A percentile compares a stretch with the other conserved stretches of the same genome.
Evolutionary conservation across 352 stramenopile genomes (phyloP).

Genomic region (Globisporangium takayamanum): DNA sequence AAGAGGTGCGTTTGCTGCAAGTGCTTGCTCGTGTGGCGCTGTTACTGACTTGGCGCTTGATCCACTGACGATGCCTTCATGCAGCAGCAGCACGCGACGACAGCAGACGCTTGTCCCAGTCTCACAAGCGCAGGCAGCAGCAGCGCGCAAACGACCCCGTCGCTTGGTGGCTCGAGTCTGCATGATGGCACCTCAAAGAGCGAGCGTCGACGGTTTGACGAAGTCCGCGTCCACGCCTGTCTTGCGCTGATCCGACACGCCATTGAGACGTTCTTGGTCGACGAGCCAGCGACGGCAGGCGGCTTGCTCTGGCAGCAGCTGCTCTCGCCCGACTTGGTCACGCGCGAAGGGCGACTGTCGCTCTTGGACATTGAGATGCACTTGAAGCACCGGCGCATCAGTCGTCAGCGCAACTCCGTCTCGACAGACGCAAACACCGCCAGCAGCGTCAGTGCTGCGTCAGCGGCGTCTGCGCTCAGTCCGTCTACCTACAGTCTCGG

Average conservation of each 20-base stretch:
- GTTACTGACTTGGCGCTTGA: not conserved
- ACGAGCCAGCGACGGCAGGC: constrained; percentile 8
- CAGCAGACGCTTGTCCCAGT: not conserved
- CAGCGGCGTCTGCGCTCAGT: not conserved
- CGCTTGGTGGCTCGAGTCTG: not conserved
- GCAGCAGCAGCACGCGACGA: not conserved
- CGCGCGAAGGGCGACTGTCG: constrained; percentile 30
- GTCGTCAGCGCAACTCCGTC: constrained; percentile 26
- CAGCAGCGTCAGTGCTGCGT: not conserved
- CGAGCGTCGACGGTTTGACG: constrained; percentile 22
- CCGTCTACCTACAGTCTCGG: not conserved
- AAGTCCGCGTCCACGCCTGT: constrained; percentile 51
- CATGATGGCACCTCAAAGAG: not conserved
- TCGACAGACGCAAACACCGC: constrained; percentile 2
- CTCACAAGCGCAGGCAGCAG: constrained; percentile 1
- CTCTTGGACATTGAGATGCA: constrained; percentile 53
- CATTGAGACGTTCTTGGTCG: constrained; percentile 54
- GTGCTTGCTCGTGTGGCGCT: not conserved
- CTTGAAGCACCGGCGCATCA: constrained; percentile 38
- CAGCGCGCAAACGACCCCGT: not conserved
- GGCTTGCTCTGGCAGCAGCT: constrained; percentile 29
- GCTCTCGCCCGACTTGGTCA: constrained; percentile 42
- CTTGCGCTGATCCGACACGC: constrained; percentile 43
- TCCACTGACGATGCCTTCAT: not conserved
- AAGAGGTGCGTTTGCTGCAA: constrained; percentile 20